Conservation (phyloP, 2,329 filamentous ascomycete species). For the Claviceps sorghi region DNA sequence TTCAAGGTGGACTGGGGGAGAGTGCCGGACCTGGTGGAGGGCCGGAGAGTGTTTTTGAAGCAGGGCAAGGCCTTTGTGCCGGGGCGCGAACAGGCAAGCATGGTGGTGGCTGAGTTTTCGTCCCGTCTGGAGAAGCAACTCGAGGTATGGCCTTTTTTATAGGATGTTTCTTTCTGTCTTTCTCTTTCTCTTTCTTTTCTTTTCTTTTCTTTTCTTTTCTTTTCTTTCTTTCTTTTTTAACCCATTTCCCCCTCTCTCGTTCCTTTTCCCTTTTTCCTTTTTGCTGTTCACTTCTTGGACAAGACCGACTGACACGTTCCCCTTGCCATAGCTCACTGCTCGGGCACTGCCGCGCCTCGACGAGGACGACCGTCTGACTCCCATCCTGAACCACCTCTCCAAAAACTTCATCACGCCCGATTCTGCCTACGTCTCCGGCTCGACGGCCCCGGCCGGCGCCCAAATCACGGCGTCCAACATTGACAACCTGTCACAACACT, state of each 20-base stretch:
- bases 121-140: slow-evolving; percentile 65
- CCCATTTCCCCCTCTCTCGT: neutral
- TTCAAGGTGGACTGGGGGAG: slow-evolving; percentile 95
- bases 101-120: slow-evolving; percentile 81
- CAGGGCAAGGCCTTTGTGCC: slow-evolving; percentile 86
- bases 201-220: no score
- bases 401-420: slow-evolving; percentile 93
- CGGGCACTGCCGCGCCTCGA: slow-evolving; percentile 82
- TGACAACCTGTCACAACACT: slow-evolving; percentile 64
- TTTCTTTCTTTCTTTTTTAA: no score
- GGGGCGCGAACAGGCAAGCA: slow-evolving; percentile 67
- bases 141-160: slow-evolving; percentile 42
- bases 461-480: slow-evolving; percentile 67
- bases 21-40: slow-evolving; percentile 80
- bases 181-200: no score
- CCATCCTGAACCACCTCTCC: slow-evolving; percentile 61
- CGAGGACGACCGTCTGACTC: slow-evolving; percentile 78
- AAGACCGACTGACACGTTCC: neutral
- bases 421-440: slow-evolving; percentile 54
- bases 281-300: neutral
- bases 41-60: slow-evolving; percentile 59
- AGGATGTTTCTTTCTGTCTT: neutral
- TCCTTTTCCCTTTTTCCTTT: no score
- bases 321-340: slow-evolving; percentile 55
- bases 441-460: slow-evolving; percentile 50